Base-by-base conservation (phyloP, 2,329 filamentous ascomycete species). In the Colletotrichum coccodes region DNA sequence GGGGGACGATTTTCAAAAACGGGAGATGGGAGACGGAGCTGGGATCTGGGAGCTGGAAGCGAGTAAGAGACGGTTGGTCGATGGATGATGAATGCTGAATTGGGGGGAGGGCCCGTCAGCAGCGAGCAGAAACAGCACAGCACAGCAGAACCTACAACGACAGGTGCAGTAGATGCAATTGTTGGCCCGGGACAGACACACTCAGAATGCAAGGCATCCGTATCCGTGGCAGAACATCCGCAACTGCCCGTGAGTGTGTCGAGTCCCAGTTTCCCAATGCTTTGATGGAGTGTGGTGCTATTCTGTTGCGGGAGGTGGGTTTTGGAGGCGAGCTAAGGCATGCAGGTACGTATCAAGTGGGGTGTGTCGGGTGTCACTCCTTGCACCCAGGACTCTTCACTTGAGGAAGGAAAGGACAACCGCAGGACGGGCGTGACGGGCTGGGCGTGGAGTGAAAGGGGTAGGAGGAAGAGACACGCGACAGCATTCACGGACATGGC, bases 261-360 rank as follows among this genome's bases (percentile, higher is more conserved):
- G 32, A 38, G 34, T 38, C 26, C 52, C 52, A 54, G 14, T n/a
- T 54, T 58, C 56, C 23, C 38, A 60, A 38, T 47, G 57, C 44
- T 60, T n/a, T 49, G 30, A 32, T 60, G 57, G 44, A 60, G 42
- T 46, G 54, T 42, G 54, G 28, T 63, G 50, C 28, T 63, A 44
- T 68, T 64, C 64, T 65, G 54, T 44, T 68, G 61, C 65, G 65
- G 65, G 65, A 65, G 61, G 61, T 68, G 61, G 64, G 53, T 68
- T 65, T 68, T 60, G 54, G 54, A 60, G 47, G 40, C 61, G 23
- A 65, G 60, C 65, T 54, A 64, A 47, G 47, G 47, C 54, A 60
- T 47, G 21, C 28, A 49, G 61, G 40, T 65, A 68, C 65, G 61
- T 65, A 65, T 30, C 61, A 34, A 61, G 61, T 54, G 61, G 47